Conservation (phyloP, 345 rosid species). For the Abelmoschus esculentus region DNA sequence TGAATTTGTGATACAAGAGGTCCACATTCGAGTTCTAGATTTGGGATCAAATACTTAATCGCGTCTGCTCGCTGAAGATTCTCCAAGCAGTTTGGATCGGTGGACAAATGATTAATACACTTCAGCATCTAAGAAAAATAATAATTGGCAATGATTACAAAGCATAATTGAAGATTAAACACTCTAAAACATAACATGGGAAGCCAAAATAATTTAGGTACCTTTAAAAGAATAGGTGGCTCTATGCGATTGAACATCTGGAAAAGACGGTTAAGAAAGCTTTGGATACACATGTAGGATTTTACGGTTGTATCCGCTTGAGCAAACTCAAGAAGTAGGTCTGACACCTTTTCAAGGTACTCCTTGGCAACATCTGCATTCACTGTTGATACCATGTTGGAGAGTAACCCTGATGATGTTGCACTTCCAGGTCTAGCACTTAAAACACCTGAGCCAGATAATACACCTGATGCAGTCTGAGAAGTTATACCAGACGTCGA, state of each 20-base stretch:
- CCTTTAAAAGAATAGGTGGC: conserved; percentile 85
- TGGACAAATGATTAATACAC: conserved; percentile 83
- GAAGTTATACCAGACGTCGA: conserved; percentile 80
- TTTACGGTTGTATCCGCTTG: conserved; percentile 92
- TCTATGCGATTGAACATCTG: conserved; percentile 88
- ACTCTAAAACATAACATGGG: conserved; percentile 6
- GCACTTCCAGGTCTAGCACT: conserved; percentile 97
- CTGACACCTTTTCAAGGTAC: conserved; percentile 93
- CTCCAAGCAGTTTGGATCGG: conserved; percentile 95
- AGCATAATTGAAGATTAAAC: conserved; percentile 2
- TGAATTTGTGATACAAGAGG: conserved; percentile 76
- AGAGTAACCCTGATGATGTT: conserved; percentile 86
- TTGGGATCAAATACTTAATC: conserved; percentile 86
- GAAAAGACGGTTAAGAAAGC: conserved; percentile 84
- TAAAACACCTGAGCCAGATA: conserved; percentile 95
- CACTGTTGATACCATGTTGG: conserved; percentile 81
- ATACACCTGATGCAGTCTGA: conserved; percentile 87
- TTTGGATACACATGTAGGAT: conserved; percentile 86
- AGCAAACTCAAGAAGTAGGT: conserved; percentile 94
- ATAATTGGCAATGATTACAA: conserved; percentile 11
- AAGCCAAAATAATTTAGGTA: conserved; percentile 13
- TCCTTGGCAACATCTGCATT: conserved; percentile 92
- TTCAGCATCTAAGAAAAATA: conserved; percentile 47
- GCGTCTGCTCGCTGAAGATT: conserved; percentile 95
- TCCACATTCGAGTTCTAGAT: conserved; percentile 89